phyloP scores from a whole-genome alignment of 1,139 yeast species.

The Hyphopichia buzzinii region DNA sequence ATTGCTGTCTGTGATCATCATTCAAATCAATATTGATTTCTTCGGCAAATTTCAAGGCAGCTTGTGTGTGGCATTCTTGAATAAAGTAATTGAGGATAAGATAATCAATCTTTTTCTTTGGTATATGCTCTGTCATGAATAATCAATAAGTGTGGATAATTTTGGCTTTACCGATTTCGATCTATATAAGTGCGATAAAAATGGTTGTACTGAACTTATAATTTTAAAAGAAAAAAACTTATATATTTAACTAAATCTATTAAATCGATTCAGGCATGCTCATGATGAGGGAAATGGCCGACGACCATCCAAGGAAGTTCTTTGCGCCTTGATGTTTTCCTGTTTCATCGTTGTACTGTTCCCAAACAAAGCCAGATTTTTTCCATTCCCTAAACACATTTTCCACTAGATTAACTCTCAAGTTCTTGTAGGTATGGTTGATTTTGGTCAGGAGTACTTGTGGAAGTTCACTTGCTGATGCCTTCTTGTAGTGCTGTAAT shows the following conservation, averaged over 20 bases:
- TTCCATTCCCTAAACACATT: constrained; percentile 71
- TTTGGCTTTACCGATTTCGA: too few relatives aligned
- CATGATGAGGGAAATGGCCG: constrained; percentile 79
- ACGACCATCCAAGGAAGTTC: constrained; percentile 94
- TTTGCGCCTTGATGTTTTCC: constrained; percentile 83
- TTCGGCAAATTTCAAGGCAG: constrained; percentile 48
- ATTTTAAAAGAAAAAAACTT: too few relatives aligned
- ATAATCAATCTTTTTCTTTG: constrained; percentile 39
- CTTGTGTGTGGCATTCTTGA: constrained; percentile 56
- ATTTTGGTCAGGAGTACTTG: constrained; percentile 34
- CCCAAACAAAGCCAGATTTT: constrained; percentile 83
- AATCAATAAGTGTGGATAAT: too few relatives aligned
- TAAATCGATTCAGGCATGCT: constrained; percentile 58
- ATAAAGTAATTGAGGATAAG: constrained; percentile 54
- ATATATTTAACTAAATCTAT: too few relatives aligned
- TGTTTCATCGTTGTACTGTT: constrained; percentile 76
- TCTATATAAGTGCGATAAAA: too few relatives aligned
- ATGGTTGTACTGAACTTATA: too few relatives aligned
- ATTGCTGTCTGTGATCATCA: constrained; percentile 4
- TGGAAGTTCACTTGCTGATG: constrained; percentile 19
- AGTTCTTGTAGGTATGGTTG: constrained; percentile 44
- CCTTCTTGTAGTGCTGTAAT: constrained; percentile 50
- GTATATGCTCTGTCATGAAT: constrained; percentile 6
- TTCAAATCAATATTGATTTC: constrained; percentile 33
- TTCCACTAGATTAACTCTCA: constrained; percentile 64